phyloP scores from a whole-genome alignment of 2,329 filamentous ascomycete genomes.

The Stachybotrys echinatus region DNA sequence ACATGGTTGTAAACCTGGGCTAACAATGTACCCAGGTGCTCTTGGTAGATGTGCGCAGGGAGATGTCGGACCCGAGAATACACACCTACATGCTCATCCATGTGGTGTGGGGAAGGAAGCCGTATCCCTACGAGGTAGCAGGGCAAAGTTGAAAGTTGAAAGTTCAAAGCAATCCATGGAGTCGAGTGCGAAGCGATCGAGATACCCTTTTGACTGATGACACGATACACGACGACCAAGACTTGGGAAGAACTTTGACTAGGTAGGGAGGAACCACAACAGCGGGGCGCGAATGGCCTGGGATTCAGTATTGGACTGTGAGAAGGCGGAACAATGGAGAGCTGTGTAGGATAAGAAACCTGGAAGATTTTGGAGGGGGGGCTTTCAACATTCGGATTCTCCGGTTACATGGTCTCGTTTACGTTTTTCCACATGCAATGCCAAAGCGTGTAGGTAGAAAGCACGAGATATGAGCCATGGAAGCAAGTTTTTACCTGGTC shows the following conservation, averaged over 20 bases:
- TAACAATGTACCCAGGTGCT: conserved; percentile 29
- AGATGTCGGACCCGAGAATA: conserved; percentile 37
- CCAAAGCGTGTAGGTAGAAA: no score
- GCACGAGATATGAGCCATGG: no score
- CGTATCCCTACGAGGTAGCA: conserved; percentile 26
- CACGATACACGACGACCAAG: not conserved
- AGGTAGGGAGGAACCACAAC: not conserved
- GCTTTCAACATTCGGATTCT: no score
- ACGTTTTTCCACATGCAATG: no score
- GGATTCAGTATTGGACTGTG: not conserved
- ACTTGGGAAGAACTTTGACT: not conserved
- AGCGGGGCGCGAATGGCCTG: not conserved
- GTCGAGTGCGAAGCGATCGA: not conserved
- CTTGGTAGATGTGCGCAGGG: conserved; percentile 43
- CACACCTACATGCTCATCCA: conserved; percentile 45
- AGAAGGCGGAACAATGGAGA: no score
- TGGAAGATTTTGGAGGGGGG: no score
- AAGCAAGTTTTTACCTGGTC: no score
- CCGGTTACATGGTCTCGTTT: no score
- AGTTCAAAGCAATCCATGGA: not conserved
- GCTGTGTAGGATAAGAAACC: not conserved
- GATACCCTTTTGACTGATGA: not conserved
- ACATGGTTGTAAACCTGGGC: not conserved
- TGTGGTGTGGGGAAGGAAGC: conserved; percentile 47
- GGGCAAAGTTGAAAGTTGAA: not conserved